Base-by-base conservation (phyloP, 2,329 filamentous ascomycete genomes). In the Rhynchosporium agropyri region DNA sequence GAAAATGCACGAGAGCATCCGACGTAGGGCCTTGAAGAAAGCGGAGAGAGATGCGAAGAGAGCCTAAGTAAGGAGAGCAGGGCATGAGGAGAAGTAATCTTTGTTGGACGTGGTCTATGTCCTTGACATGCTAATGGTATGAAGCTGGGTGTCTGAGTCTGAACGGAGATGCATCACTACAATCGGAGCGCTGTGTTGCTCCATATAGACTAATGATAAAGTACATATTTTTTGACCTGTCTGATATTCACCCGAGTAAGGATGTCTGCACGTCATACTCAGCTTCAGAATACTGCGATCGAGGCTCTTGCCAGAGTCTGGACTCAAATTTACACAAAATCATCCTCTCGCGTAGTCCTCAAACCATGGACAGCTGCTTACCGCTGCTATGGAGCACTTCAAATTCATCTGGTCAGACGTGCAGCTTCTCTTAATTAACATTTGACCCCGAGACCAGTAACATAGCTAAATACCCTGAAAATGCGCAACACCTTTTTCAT, bases 11-110 rank as follows among this genome's bases (percentile, higher is more conserved):
- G 82, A 86, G 74, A 79, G 79, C 58, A 91, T 91, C 66, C 80
- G 89, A 65, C 86, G 81, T 76, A 81, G 88, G 65, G 89, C 89
- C 45, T 73, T 91, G 76, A 86, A 80, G 76, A 91, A 91, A 80
- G 83, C 82, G n/a, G 86, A 88, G 77, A 83, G 87, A 63, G 87
- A 90, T 31, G 81, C 79, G 29, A 85, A 85, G 80, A 87, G 84
- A 74, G 66, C 64, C 31, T 74, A 49, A 70, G 45, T 73, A 46
- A 70, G 46, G 1, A n/a, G 54, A 10, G n/a, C 15, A 38, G 26
- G 4, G 9, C 15, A 15, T 20, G 36, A 20, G 20, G 20, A 31
- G 28, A 33, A 40, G 36, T 2, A n/a, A 7, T 12, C 28, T n/a
- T 28, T 29, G 7, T 15, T 5, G 33, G 13, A 3, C 7, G 8